Conservation (phyloP, 768 basidiomycete species). For the Tubosaeta brunneosetosa region DNA sequence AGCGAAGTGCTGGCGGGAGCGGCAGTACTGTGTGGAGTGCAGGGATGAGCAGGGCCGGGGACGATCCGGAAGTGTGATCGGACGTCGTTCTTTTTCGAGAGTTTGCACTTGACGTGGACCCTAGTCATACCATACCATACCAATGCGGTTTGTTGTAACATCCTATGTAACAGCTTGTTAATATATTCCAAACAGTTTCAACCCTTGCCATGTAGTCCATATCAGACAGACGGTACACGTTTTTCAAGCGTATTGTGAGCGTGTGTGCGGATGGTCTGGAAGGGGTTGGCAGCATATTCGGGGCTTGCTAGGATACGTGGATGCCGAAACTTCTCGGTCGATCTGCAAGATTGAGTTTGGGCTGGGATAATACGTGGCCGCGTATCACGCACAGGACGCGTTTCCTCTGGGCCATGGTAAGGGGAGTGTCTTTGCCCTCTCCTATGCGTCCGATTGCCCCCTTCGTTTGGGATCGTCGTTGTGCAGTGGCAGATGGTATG, state of each 20-base stretch:
- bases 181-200: slow-evolving; percentile 4
- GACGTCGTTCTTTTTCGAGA: slow-evolving; percentile 1
- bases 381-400: slow-evolving; percentile 54
- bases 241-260: slow-evolving; percentile 72
- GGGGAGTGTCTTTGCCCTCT: slow-evolving; percentile 53
- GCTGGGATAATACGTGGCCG: not conserved
- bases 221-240: slow-evolving; percentile 27
- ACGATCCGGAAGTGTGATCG: slow-evolving; percentile 36
- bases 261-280: slow-evolving; percentile 74
- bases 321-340: slow-evolving; percentile 63
- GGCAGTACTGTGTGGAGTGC: slow-evolving; percentile 86
- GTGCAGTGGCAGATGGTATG: slow-evolving; percentile 15
- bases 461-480: slow-evolving; percentile 12
- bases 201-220: not conserved
- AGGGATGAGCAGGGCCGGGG: slow-evolving; percentile 65
- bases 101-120: slow-evolving; percentile 18
- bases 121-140: slow-evolving; percentile 18
- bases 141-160: slow-evolving; percentile 14
- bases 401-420: slow-evolving; percentile 63
- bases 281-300: slow-evolving; percentile 64
- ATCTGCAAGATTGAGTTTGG: slow-evolving; percentile 34
- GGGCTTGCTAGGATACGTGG: slow-evolving; percentile 66
- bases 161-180: slow-evolving; percentile 20
- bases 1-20: slow-evolving; percentile 54
- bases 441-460: slow-evolving; percentile 56